phyloP scores from a whole-genome alignment of 495 filamentous ascomycete species.

The Penicillium taxi region DNA sequence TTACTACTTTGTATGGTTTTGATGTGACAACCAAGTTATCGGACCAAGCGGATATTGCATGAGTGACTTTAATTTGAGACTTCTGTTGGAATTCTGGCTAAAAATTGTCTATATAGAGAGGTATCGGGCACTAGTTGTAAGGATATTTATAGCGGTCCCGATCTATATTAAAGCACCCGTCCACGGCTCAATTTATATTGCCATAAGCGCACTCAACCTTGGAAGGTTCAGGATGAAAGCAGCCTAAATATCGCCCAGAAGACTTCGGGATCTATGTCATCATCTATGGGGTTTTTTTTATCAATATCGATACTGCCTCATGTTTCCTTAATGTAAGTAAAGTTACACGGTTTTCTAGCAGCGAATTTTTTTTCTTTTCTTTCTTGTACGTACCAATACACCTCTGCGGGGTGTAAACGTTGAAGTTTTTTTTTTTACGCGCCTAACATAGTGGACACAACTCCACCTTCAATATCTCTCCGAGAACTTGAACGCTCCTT shows the following conservation, averaged over 20 bases:
- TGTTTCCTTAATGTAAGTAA: no score
- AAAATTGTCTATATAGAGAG: no score
- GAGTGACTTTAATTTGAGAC: background rate
- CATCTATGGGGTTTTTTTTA: no score
- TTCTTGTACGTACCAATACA: no score
- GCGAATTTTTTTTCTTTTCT: constrained; percentile 20
- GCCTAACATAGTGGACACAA: constrained; percentile 11
- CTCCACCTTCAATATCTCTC: constrained; percentile 19
- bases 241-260: no score
- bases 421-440: constrained; percentile 16
- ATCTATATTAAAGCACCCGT: background rate
- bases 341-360: no score
- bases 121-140: no score
- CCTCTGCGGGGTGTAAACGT: constrained; percentile 19
- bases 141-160: background rate
- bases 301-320: no score
- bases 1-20: constrained; percentile 14
- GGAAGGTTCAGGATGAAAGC: no score
- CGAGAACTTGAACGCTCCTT: constrained; percentile 16
- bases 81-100: background rate
- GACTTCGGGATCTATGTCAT: no score
- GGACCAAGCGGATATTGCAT: constrained; percentile 18
- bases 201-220: no score
- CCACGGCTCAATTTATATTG: no score
- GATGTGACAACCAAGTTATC: constrained; percentile 12